phyloP scores from a whole-genome alignment of 1,284 basidiomycete genomes.

The Sutorius eximius region DNA sequence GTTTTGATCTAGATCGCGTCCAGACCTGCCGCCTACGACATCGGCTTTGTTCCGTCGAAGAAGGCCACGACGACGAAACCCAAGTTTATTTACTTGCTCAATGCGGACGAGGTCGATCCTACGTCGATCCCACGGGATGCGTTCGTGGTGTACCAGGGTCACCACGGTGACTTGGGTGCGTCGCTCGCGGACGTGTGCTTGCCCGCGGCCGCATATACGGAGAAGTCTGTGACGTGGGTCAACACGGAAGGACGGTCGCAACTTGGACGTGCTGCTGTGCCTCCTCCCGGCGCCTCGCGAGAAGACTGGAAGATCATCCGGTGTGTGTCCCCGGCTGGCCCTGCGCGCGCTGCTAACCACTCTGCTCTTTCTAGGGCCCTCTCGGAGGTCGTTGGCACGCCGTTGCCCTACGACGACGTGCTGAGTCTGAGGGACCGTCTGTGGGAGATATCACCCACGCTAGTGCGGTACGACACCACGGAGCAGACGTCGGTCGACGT shows the following conservation, averaged over 20 bases:
- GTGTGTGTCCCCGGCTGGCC: slow-evolving; percentile 36
- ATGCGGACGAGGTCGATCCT: slow-evolving; percentile 93
- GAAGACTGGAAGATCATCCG: slow-evolving; percentile 99
- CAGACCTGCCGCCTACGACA: slow-evolving; percentile 92
- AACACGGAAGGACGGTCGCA: slow-evolving; percentile 97
- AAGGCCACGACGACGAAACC: slow-evolving; percentile 75
- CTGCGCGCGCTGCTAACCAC: neutral
- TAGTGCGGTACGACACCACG: slow-evolving; percentile 86
- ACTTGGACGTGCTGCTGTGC: slow-evolving; percentile 88
- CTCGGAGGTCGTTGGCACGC: slow-evolving; percentile 81
- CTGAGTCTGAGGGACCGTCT: slow-evolving; percentile 88
- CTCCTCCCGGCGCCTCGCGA: slow-evolving; percentile 91
- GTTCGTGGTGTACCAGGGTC: slow-evolving; percentile 99
- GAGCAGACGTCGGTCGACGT: slow-evolving; percentile 78
- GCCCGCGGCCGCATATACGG: slow-evolving; percentile 94
- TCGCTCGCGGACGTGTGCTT: slow-evolving; percentile 96
- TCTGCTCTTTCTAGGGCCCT: slow-evolving; percentile 67
- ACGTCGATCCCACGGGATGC: slow-evolving; percentile 90
- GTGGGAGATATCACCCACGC: slow-evolving; percentile 94
- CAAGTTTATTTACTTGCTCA: slow-evolving; percentile 97
- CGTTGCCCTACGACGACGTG: slow-evolving; percentile 91
- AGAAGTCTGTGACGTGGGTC: slow-evolving; percentile 93
- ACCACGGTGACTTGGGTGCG: slow-evolving; percentile 97
- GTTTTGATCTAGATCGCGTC: slow-evolving; percentile 65
- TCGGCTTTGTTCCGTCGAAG: slow-evolving; percentile 87